Percentiles rank a stretch among this genome's conserved stretches.
Conservation (phyloP, 2,329 filamentous ascomycete genomes). For the Fusarium tupiense region DNA sequence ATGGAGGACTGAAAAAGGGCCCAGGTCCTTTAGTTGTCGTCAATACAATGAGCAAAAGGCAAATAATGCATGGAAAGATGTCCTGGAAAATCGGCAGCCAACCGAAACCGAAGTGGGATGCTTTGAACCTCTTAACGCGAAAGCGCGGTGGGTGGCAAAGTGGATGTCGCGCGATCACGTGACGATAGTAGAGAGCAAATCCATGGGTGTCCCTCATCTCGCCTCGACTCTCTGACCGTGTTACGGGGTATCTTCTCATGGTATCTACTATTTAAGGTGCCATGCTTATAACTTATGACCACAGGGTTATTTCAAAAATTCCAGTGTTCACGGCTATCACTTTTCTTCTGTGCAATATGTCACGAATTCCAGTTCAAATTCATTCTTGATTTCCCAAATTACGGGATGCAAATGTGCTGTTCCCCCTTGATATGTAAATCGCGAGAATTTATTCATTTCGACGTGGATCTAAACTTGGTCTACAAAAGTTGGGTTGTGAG, state of each 20-base stretch:
- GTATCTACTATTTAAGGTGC: no score
- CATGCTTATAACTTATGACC: not conserved
- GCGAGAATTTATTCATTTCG: not conserved
- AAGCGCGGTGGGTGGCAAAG: constrained; percentile 30
- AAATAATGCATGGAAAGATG: not conserved
- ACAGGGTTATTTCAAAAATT: not conserved
- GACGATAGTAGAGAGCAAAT: constrained; percentile 4
- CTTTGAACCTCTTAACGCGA: constrained; percentile 31
- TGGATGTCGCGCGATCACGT: constrained; percentile 48
- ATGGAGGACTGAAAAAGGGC: not conserved
- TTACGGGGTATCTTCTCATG: no score
- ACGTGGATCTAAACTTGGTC: no score
- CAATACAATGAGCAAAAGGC: not conserved
- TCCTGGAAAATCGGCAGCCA: not conserved
- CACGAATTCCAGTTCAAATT: not conserved
- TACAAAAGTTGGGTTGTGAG: not conserved
- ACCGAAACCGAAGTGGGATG: constrained; percentile 28
- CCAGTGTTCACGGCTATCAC: not conserved
- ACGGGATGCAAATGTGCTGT: not conserved
- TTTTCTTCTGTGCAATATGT: not conserved
- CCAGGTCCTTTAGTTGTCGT: not conserved
- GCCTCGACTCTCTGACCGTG: not conserved
- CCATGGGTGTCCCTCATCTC: no score
- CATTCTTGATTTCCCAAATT: not conserved
- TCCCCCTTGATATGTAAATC: not conserved